Evolutionary conservation across 306 rosid genomes (phyloP).

Genomic region (Quercus robur): DNA sequence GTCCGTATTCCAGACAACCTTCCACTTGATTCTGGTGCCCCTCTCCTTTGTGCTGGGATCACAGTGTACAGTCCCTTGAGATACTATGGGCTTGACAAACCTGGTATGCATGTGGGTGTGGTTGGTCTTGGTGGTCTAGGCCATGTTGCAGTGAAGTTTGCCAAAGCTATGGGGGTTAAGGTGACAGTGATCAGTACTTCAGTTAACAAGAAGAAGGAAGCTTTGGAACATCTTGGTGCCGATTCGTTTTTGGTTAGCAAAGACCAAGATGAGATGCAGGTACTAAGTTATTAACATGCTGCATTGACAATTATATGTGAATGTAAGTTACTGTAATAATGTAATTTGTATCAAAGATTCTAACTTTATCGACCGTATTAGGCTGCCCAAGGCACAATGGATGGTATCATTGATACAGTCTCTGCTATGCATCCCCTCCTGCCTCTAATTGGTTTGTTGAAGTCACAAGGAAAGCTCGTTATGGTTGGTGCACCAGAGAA

Average conservation of each 20-base stretch:
- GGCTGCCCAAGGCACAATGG: conserved; percentile 31
- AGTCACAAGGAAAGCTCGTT: conserved; percentile 45
- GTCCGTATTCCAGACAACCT: conserved; percentile 8
- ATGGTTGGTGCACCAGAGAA: conserved; percentile 40
- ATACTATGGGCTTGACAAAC: conserved; percentile 3
- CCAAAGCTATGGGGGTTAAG: conserved; percentile 25
- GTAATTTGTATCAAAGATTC: not conserved
- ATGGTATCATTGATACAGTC: conserved; percentile 57
- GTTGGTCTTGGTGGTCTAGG: conserved; percentile 35
- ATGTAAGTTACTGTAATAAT: no score
- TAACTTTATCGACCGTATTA: not conserved
- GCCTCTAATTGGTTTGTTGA: conserved; percentile 39
- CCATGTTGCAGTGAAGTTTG: conserved; percentile 28
- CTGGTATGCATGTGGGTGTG: conserved; percentile 18
- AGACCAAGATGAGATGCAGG: conserved; percentile 19
- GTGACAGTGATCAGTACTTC: conserved; percentile 31
- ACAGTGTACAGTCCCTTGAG: conserved; percentile 30
- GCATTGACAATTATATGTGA: not conserved
- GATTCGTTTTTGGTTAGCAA: conserved; percentile 22
- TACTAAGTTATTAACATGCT: not conserved
- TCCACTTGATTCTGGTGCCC: conserved; percentile 19
- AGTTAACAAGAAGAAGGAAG: conserved; percentile 9
- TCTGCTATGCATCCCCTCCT: conserved; percentile 39
- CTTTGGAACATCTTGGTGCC: conserved; percentile 25
- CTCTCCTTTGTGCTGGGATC: conserved; percentile 30